A percentile compares a stretch with the other conserved stretches of the same genome.
Conservation (phyloP, 179 eudicot species). For the Spinacia oleracea region DNA sequence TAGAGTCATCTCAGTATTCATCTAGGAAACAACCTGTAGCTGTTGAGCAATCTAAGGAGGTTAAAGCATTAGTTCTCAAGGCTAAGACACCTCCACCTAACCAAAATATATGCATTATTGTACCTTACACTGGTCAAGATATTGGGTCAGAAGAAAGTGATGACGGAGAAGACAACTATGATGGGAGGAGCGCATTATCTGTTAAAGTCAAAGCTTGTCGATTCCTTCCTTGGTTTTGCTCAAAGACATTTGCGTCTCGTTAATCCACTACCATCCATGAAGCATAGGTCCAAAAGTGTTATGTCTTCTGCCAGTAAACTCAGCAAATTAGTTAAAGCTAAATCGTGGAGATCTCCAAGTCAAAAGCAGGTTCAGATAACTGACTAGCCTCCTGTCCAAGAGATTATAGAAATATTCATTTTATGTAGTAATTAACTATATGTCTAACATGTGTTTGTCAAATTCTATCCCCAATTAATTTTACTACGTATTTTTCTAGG, state of each 20-base stretch:
- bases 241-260: conserved; percentile 69
- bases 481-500: no score
- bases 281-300: conserved; percentile 48
- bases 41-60: conserved; percentile 40
- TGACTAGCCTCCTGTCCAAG: background rate
- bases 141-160: conserved; percentile 51
- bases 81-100: conserved; percentile 42
- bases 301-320: conserved; percentile 46
- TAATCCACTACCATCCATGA: conserved; percentile 74
- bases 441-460: no score
- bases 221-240: conserved; percentile 75
- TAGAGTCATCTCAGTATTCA: conserved; percentile 67
- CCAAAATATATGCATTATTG: conserved; percentile 34
- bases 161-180: conserved; percentile 37
- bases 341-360: conserved; percentile 58
- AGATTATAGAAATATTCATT: background rate
- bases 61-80: conserved; percentile 38
- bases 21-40: conserved; percentile 50
- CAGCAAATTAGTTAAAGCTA: conserved; percentile 49
- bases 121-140: conserved; percentile 40
- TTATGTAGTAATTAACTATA: no score
- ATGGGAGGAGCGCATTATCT: conserved; percentile 35
- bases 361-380: conserved; percentile 57
- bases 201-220: conserved; percentile 70
- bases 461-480: no score